Evolutionary conservation across 495 filamentous ascomycete species (phyloP).

Genomic region (Talaromyces wortmannii): DNA sequence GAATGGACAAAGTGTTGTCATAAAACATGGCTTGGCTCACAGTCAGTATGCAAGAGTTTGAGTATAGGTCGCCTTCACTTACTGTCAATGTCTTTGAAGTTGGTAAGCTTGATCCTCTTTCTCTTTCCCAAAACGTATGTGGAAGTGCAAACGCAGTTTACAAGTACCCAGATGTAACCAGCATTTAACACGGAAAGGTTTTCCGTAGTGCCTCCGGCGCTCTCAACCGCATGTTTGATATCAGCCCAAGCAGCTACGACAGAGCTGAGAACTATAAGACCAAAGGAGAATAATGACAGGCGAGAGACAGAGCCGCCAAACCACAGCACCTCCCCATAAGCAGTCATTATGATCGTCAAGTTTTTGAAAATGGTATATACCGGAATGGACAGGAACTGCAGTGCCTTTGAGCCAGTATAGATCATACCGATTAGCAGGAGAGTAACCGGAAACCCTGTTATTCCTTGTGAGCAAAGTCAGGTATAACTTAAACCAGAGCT

Average conservation of each 20-base stretch:
- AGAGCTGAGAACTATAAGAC: constrained; percentile 92
- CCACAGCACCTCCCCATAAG: constrained; percentile 97
- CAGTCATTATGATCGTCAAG: constrained; percentile 95
- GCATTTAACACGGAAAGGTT: constrained; percentile 85
- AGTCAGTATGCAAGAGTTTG: constrained; percentile 8
- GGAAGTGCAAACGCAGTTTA: constrained; percentile 94
- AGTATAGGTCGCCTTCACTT: constrained; percentile 29
- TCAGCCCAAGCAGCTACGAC: constrained; percentile 96
- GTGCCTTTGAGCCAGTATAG: constrained; percentile 92
- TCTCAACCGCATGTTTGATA: constrained; percentile 75
- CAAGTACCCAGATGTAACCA: constrained; percentile 94
- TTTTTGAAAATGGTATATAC: constrained; percentile 99
- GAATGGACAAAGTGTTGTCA: constrained; percentile 97
- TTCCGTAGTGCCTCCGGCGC: constrained; percentile 53
- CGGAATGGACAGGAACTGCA: constrained; percentile 93
- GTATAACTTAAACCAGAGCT: background rate
- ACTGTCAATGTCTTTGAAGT: constrained; percentile 99
- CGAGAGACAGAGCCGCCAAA: constrained; percentile 89
- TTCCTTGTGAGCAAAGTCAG: background rate
- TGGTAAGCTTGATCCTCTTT: constrained; percentile 97
- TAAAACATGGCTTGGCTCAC: constrained; percentile 84
- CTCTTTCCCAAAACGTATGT: constrained; percentile 88
- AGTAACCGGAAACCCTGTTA: constrained; percentile 90
- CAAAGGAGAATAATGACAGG: constrained; percentile 89
- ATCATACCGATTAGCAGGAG: constrained; percentile 97